A percentile compares a stretch with the other conserved stretches of the same genome.
Evolutionary conservation across 2,329 filamentous ascomycete genomes (phyloP).

Genomic region (Zymoseptoria tritici): DNA sequence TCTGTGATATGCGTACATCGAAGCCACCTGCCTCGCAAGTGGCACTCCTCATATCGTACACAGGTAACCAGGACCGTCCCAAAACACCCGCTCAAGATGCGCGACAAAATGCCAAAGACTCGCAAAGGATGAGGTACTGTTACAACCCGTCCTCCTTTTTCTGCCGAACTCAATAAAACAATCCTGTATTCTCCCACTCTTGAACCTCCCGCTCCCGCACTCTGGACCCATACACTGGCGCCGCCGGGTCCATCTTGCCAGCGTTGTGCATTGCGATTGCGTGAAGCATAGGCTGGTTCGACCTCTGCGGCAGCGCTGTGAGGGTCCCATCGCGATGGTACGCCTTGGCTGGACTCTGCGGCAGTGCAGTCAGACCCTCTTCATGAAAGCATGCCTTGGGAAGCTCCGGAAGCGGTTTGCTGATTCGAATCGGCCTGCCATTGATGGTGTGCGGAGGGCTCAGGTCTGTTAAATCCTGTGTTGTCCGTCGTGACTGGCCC

Average conservation of each 20-base stretch:
- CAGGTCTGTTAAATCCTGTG: background rate
- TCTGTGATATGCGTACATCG: background rate
- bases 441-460: background rate
- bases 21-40: background rate
- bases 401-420: slow-evolving; percentile 5
- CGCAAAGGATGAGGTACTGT: background rate
- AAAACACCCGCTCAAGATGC: background rate
- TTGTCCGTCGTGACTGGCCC: background rate
- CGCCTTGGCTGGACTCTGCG: background rate
- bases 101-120: background rate
- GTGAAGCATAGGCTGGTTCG: slow-evolving; percentile 5
- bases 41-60: background rate
- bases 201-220: background rate
- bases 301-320: slow-evolving; percentile 2
- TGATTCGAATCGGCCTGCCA: slow-evolving; percentile 5
- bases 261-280: background rate
- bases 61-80: background rate
- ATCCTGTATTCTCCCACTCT: background rate
- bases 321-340: background rate
- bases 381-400: background rate
- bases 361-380: background rate
- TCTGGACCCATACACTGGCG: background rate
- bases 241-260: background rate
- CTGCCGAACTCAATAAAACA: background rate
- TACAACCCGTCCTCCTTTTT: background rate